Evolutionary conservation across 176 grass and related monocot species (phyloP).

Genomic region (Oryza brachyantha): DNA sequence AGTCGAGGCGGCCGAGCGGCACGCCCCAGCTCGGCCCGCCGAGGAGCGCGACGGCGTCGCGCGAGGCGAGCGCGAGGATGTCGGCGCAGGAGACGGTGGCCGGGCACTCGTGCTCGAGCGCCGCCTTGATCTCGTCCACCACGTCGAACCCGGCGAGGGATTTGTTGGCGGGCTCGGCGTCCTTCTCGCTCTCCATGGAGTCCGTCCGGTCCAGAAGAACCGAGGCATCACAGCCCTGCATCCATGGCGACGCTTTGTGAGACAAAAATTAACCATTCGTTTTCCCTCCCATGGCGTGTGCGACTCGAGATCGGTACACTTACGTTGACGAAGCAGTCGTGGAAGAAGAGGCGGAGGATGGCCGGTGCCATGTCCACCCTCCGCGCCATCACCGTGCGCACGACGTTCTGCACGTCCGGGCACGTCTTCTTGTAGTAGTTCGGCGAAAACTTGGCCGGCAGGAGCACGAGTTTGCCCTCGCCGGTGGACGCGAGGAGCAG

Average conservation of each 20-base stretch:
- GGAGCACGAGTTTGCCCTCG: neutral
- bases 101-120: constrained; percentile 74
- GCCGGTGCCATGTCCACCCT: constrained; percentile 52
- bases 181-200: no score
- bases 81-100: constrained; percentile 80
- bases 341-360: constrained; percentile 76
- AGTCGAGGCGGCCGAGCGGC: no score
- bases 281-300: no score
- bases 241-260: no score
- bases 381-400: constrained; percentile 36
- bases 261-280: no score
- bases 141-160: no score
- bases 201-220: no score
- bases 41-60: constrained; percentile 38
- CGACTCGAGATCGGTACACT: no score
- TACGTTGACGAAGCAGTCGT: constrained; percentile 77
- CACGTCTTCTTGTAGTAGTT: constrained; percentile 56
- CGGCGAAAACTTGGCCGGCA: constrained; percentile 3
- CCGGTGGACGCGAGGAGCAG: neutral
- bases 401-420: constrained; percentile 28
- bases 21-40: no score
- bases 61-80: constrained; percentile 75
- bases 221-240: no score
- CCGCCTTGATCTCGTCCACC: no score
- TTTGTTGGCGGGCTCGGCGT: no score